Percentiles rank a stretch among this genome's conserved stretches.
These are phyloP conservation scores for Trypanosomatidae sp. DNA, from an alignment of 208 protist species.

Conservation along the genomic window DNA sequence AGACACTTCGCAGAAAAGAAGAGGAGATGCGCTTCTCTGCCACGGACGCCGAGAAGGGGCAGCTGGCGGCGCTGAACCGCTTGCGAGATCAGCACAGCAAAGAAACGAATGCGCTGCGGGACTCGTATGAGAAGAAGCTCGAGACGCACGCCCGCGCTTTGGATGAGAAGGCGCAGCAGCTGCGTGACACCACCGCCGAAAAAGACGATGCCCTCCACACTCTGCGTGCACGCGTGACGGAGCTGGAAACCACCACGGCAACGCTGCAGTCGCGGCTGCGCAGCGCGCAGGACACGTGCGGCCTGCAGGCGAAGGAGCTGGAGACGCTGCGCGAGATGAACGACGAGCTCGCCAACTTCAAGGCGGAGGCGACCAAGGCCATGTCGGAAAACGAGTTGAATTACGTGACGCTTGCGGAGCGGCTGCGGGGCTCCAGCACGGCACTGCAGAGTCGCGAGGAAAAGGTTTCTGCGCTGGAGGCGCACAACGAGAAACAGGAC, in stretches of 20 bases:
- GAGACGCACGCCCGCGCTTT: constrained; percentile 13
- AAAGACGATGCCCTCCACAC: too few relatives aligned
- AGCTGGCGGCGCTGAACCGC: constrained; percentile 25
- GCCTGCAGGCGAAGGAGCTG: constrained; percentile 46
- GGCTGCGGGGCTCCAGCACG: constrained; percentile 44
- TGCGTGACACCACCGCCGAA: constrained; percentile 18
- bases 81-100: constrained; percentile 27
- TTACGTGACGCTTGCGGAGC: constrained; percentile 73
- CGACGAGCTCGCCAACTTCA: constrained; percentile 55
- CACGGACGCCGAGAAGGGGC: constrained; percentile 25
- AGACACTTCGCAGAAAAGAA: neutral
- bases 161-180: constrained; percentile 23
- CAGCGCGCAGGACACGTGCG: constrained; percentile 40
- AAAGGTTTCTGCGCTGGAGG: constrained; percentile 61
- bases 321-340: constrained; percentile 56
- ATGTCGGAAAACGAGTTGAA: constrained; percentile 83
- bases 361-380: constrained; percentile 49
- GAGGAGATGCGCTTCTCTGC: constrained; percentile 25
- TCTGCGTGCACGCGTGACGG: constrained; percentile 6
- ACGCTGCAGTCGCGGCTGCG: constrained; percentile 44
- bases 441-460: constrained; percentile 55
- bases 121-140: constrained; percentile 30
- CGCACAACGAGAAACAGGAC: constrained; percentile 78
- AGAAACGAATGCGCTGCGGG: constrained; percentile 22
- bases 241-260: constrained; percentile 32